Percentiles rank a stretch among this genome's conserved stretches.
These are phyloP conservation scores for Diophrys sp. DNA, from an alignment of 73 alveolate species.

Conservation along the genomic window DNA sequence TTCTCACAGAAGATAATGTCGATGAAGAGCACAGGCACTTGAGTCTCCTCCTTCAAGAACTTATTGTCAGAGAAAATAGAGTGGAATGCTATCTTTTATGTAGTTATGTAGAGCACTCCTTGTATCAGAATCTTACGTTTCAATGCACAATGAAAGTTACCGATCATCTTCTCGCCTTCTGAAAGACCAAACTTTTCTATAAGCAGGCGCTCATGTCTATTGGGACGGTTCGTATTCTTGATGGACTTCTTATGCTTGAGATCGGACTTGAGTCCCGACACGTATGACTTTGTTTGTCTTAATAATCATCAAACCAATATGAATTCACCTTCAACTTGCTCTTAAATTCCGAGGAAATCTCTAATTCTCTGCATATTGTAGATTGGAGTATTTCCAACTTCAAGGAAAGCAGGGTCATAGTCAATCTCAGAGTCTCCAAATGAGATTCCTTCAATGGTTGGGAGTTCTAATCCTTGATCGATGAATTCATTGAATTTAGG, in stretches of 20 bases:
- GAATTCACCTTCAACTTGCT: no score
- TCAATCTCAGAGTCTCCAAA: neutral
- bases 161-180: neutral
- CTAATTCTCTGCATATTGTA: neutral
- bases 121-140: neutral
- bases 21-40: constrained; percentile 42
- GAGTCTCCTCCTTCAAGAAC: constrained; percentile 59
- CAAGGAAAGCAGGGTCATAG: neutral
- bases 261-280: no score
- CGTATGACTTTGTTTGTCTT: no score
- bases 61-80: constrained; percentile 39
- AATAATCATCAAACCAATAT: no score
- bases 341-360: neutral
- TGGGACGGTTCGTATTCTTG: no score
- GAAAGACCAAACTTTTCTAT: neutral
- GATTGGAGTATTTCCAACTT: constrained; percentile 7
- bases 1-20: constrained; percentile 39
- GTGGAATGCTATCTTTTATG: neutral
- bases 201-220: neutral
- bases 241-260: no score
- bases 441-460: constrained; percentile 4
- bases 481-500: neutral
- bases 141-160: neutral
- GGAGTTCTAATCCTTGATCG: neutral
- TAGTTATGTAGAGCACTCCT: neutral